Conservation (phyloP, 108 stramenopile genomes). For the Cyclotella cryptica region DNA sequence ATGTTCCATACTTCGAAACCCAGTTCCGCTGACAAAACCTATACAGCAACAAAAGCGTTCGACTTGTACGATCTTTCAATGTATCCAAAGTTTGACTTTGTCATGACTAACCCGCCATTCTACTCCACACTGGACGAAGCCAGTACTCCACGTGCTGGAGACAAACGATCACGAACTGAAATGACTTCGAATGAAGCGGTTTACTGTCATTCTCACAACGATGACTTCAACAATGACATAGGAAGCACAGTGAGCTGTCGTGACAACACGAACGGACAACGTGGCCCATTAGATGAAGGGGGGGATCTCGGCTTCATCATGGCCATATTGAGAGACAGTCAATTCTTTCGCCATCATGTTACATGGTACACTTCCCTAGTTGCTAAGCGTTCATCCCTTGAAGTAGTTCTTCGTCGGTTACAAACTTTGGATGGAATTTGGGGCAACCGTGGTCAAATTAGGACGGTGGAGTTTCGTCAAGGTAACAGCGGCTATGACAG, state of each 20-base stretch:
- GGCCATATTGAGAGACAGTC: slow-evolving; percentile 67
- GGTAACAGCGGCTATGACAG: slow-evolving; percentile 55
- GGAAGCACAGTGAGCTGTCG: background rate
- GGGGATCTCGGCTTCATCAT: slow-evolving; percentile 66
- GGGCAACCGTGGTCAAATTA: slow-evolving; percentile 66
- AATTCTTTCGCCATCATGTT: slow-evolving; percentile 49
- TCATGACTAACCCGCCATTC: slow-evolving; percentile 97
- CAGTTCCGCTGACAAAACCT: background rate
- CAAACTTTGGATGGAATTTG: slow-evolving; percentile 59
- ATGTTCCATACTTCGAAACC: slow-evolving; percentile 3
- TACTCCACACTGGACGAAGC: slow-evolving; percentile 73
- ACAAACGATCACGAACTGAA: slow-evolving; percentile 72
- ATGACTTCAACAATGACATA: background rate
- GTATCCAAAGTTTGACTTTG: slow-evolving; percentile 68
- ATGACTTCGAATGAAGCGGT: slow-evolving; percentile 74
- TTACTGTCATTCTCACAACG: slow-evolving; percentile 46
- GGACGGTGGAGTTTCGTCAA: slow-evolving; percentile 84
- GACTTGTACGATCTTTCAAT: background rate
- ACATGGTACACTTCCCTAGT: slow-evolving; percentile 90
- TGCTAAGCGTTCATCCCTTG: slow-evolving; percentile 67
- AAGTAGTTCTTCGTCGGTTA: slow-evolving; percentile 45
- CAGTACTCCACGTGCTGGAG: slow-evolving; percentile 56
- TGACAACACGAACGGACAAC: no score
- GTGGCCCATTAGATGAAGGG: slow-evolving; percentile 22
- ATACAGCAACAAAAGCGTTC: background rate